Evolutionary conservation across 2,329 filamentous ascomycete genomes (phyloP).

Genomic region (Pseudopyricularia javanii): DNA sequence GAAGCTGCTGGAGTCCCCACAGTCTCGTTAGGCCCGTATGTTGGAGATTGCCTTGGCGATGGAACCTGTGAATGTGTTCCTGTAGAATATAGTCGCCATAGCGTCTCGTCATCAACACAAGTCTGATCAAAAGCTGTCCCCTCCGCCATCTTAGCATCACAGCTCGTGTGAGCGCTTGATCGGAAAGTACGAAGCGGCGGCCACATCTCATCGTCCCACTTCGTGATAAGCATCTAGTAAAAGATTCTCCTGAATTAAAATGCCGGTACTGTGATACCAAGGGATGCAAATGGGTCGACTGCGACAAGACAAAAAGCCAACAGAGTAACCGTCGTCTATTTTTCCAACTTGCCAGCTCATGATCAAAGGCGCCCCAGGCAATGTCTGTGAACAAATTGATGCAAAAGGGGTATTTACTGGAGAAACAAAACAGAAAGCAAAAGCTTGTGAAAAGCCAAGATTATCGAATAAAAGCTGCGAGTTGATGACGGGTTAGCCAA

Average conservation of each 20-base stretch:
- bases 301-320: neutral
- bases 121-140: neutral
- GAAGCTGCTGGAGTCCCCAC: neutral
- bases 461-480: neutral
- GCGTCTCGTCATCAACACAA: neutral
- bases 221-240: neutral
- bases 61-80: neutral
- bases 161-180: no score
- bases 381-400: neutral
- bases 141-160: no score
- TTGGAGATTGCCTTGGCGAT: neutral
- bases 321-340: neutral
- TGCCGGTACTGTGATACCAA: neutral
- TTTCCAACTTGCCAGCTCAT: neutral
- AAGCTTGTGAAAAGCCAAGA: no score
- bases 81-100: neutral
- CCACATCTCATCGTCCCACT: neutral
- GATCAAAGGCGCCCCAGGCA: neutral
- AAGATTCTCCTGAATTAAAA: neutral
- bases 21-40: neutral
- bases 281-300: neutral
- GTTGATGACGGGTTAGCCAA: neutral
- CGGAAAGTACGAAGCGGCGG: no score
- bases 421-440: neutral
- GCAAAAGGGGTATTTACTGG: conserved; percentile 1